phyloP scores from a whole-genome alignment of 345 rosid genomes.

The Arabis hirsuta region DNA sequence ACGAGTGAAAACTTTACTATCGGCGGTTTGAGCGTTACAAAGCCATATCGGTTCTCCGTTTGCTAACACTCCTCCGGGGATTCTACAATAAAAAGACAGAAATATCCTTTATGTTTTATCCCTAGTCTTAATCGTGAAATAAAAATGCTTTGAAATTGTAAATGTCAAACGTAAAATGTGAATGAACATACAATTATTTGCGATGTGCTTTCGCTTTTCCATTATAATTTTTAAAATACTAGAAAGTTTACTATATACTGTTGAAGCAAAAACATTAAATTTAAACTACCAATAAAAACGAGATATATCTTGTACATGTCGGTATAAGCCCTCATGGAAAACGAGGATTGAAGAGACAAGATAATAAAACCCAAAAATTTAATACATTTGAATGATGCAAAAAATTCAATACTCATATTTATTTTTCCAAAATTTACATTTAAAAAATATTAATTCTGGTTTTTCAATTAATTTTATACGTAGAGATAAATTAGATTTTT shows the following conservation, averaged over 20 bases:
- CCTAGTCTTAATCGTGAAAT: background rate
- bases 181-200: background rate
- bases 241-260: too few relatives aligned
- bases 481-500: background rate
- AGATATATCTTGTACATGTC: background rate
- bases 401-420: background rate
- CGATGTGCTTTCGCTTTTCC: background rate
- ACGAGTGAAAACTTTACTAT: slow-evolving; percentile 82
- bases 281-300: too few relatives aligned
- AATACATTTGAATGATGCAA: background rate
- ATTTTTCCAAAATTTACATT: background rate
- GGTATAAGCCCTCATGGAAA: slow-evolving; percentile 9
- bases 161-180: background rate
- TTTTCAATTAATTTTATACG: background rate
- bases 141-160: background rate
- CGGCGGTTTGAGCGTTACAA: slow-evolving; percentile 80
- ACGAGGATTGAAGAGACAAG: slow-evolving; percentile 5
- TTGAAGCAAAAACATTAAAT: too few relatives aligned
- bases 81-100: slow-evolving; percentile 44
- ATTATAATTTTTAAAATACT: background rate
- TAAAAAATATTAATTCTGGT: background rate
- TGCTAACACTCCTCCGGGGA: slow-evolving; percentile 81
- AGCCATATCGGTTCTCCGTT: slow-evolving; percentile 74
- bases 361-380: background rate
- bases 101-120: background rate